Evolutionary conservation across 2,329 filamentous ascomycete genomes (phyloP).

Genomic region (Fusarium multiceps): DNA sequence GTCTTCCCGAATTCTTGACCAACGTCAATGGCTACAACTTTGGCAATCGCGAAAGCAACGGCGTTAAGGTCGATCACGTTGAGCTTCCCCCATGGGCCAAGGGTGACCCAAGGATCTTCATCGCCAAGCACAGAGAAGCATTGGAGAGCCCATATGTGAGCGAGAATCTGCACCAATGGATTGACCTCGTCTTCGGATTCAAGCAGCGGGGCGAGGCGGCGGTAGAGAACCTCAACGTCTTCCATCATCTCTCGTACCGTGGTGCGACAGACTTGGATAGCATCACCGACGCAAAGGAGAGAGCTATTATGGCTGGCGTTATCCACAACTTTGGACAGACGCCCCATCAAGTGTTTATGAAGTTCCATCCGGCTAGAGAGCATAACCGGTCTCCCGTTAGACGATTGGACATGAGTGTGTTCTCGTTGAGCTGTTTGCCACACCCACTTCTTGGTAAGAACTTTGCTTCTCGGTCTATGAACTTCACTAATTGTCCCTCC

Average conservation of each 20-base stretch:
- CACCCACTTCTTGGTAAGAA: constrained; percentile 76
- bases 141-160: constrained; percentile 94
- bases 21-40: constrained; percentile 97
- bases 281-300: constrained; percentile 88
- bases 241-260: constrained; percentile 94
- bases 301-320: constrained; percentile 89
- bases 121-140: constrained; percentile 94
- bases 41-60: constrained; percentile 83
- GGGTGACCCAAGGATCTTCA: constrained; percentile 94
- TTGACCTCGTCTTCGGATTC: constrained; percentile 92
- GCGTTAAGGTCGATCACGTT: constrained; percentile 84
- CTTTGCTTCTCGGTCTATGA: not conserved
- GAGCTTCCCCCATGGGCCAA: constrained; percentile 96
- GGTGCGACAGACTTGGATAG: constrained; percentile 92
- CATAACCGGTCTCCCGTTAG: constrained; percentile 71
- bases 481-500: too few relatives aligned
- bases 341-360: constrained; percentile 91
- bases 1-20: constrained; percentile 91
- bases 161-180: constrained; percentile 90
- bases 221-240: constrained; percentile 91
- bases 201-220: constrained; percentile 96
- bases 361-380: constrained; percentile 82
- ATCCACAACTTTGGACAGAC: constrained; percentile 99
- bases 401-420: constrained; percentile 81
- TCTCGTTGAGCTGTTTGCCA: constrained; percentile 80